These are phyloP conservation scores for Spergularia bocconei DNA, from an alignment of 148 eudicot genomes.

Conservation along the genomic window DNA sequence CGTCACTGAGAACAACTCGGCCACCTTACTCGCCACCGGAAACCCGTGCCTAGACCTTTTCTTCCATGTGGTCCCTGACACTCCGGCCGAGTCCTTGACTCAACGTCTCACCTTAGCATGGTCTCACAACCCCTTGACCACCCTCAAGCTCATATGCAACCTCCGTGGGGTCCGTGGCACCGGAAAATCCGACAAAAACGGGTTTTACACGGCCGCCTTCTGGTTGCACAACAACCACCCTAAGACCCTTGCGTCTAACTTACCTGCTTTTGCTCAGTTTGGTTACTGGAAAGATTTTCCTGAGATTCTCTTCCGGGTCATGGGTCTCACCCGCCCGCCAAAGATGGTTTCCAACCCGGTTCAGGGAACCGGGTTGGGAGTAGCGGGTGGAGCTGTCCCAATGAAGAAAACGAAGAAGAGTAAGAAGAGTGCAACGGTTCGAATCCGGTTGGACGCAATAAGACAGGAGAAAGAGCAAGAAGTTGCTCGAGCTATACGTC, in stretches of 20 bases:
- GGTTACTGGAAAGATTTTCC: conserved; percentile 28
- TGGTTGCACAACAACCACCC: conserved; percentile 27
- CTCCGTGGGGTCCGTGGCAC: conserved; percentile 29
- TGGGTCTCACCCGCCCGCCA: conserved; percentile 6
- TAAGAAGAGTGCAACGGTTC: not conserved
- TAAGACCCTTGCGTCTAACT: conserved; percentile 24
- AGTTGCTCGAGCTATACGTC: not conserved
- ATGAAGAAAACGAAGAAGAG: not conserved
- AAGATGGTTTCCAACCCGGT: conserved; percentile 4
- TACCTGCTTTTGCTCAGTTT: conserved; percentile 3
- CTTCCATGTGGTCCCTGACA: conserved; percentile 24
- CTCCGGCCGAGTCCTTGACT: conserved; percentile 6
- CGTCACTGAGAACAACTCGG: conserved; percentile 15
- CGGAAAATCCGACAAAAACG: conserved; percentile 21
- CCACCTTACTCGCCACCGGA: conserved; percentile 19
- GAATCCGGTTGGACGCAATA: too few species aligned
- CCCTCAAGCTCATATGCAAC: conserved; percentile 26
- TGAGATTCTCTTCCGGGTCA: conserved; percentile 19
- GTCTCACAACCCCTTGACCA: conserved; percentile 23
- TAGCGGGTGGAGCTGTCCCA: not conserved
- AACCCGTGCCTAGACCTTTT: conserved; percentile 26
- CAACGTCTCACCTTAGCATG: conserved; percentile 13
- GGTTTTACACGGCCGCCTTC: conserved; percentile 22
- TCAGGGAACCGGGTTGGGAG: not conserved
- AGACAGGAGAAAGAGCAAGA: too few species aligned